Evolutionary conservation across 805 yeast genomes (phyloP).

Genomic region (Metschnikowia koreensis): DNA sequence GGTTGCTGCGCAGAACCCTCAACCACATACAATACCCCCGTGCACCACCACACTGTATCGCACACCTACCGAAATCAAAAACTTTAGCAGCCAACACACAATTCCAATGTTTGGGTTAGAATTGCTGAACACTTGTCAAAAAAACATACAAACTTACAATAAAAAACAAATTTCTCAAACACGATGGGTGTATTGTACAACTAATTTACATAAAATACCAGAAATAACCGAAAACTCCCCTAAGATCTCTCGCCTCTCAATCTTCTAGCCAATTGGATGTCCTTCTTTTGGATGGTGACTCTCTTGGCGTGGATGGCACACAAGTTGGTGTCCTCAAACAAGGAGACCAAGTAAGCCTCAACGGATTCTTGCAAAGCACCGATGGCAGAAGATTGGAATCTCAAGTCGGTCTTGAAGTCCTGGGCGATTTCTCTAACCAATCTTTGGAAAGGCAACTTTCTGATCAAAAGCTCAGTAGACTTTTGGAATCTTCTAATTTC

Average conservation of each 20-base stretch:
- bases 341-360: conserved; percentile 94
- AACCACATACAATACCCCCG: background rate
- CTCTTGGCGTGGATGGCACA: conserved; percentile 99
- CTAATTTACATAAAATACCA: conserved; percentile 17
- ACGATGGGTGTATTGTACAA: conserved; percentile 19
- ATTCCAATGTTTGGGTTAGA: no score
- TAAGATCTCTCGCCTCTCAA: conserved; percentile 95
- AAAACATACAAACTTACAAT: background rate
- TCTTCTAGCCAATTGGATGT: conserved; percentile 96
- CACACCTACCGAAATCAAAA: no score
- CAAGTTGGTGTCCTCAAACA: conserved; percentile 96
- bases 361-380: conserved; percentile 98
- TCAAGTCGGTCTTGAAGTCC: conserved; percentile 87
- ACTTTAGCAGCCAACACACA: background rate
- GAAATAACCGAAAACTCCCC: conserved; percentile 5
- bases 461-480: conserved; percentile 89
- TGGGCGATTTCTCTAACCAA: conserved; percentile 94
- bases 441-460: conserved; percentile 97
- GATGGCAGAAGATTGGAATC: conserved; percentile 97
- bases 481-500: conserved; percentile 98
- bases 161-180: background rate
- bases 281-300: conserved; percentile 98
- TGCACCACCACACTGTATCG: background rate
- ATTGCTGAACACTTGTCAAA: no score
- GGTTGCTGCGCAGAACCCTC: conserved; percentile 4